A percentile compares a stretch with the other conserved stretches of the same genome.
These are phyloP conservation scores for Diaporthe destruens DNA, from an alignment of 2,329 filamentous ascomycete genomes.

Conservation along the genomic window DNA sequence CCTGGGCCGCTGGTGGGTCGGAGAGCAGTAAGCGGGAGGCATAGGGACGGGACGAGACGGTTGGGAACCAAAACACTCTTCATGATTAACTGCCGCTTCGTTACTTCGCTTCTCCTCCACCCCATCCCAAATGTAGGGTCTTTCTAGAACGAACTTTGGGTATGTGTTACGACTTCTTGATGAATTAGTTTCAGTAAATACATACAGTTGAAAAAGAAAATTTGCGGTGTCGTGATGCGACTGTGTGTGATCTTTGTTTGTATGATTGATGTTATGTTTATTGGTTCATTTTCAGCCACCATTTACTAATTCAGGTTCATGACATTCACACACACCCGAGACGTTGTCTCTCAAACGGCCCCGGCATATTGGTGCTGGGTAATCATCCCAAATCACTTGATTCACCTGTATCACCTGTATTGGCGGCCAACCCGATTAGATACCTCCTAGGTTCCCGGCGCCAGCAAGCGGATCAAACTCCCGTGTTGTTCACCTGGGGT, in stretches of 20 bases:
- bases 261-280: not conserved
- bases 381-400: not conserved
- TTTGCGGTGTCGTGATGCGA: not conserved
- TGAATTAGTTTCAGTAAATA: constrained; percentile 28
- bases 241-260: not conserved
- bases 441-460: not conserved
- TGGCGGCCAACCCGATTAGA: not conserved
- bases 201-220: constrained; percentile 29
- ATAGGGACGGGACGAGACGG: constrained; percentile 3
- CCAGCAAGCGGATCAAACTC: not conserved
- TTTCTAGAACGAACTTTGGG: constrained; percentile 31
- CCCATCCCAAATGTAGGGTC: constrained; percentile 1
- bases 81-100: constrained; percentile 18
- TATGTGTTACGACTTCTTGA: constrained; percentile 27
- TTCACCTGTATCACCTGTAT: not conserved
- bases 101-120: constrained; percentile 18
- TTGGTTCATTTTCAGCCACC: not conserved
- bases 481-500: not conserved
- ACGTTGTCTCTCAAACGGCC: not conserved
- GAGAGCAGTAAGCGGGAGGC: constrained; percentile 5
- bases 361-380: not conserved
- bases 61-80: constrained; percentile 2
- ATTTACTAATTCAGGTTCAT: not conserved
- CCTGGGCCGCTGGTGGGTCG: constrained; percentile 41
- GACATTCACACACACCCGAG: not conserved